These are phyloP conservation scores for Drechslerella dactyloides DNA, from an alignment of 2,329 filamentous ascomycete genomes.

Conservation along the genomic window DNA sequence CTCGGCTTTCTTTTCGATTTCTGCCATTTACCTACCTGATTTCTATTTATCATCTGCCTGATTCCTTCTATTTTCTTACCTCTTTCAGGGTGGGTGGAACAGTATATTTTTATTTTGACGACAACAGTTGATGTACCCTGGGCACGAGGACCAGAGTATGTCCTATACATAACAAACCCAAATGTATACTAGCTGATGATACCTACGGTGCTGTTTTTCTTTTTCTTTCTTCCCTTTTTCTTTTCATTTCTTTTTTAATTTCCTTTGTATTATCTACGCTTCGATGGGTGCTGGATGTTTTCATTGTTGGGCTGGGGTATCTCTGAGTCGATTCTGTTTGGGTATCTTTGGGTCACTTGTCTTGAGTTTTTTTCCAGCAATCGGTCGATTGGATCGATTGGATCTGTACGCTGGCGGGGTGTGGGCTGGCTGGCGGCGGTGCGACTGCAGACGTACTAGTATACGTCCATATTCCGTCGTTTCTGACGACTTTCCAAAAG, in stretches of 20 bases:
- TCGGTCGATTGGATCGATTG: too few species aligned
- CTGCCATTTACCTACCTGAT: neutral
- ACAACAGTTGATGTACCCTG: too few species aligned
- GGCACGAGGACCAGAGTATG: constrained; percentile 12
- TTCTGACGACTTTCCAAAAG: constrained; percentile 10
- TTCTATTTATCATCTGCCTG: neutral
- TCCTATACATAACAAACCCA: constrained; percentile 41
- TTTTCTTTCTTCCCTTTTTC: constrained; percentile 6
- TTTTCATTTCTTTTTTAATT: constrained; percentile 13
- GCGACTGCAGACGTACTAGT: too few species aligned
- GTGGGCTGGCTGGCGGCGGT: neutral
- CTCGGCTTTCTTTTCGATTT: constrained; percentile 18
- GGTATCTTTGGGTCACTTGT: too few species aligned
- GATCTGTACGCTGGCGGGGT: neutral
- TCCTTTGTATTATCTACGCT: constrained; percentile 11
- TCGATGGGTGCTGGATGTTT: constrained; percentile 5
- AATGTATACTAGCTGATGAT: constrained; percentile 50
- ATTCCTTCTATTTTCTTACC: neutral
- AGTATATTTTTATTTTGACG: constrained; percentile 12
- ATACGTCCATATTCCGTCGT: neutral
- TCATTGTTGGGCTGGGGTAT: constrained; percentile 10
- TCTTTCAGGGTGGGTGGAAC: constrained; percentile 16
- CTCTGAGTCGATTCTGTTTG: constrained; percentile 1
- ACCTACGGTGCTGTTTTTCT: constrained; percentile 31
- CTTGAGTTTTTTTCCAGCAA: too few species aligned